These are phyloP conservation scores for Verruconis gallopava DNA, from an alignment of 2,329 filamentous ascomycete species.

Conservation along the genomic window DNA sequence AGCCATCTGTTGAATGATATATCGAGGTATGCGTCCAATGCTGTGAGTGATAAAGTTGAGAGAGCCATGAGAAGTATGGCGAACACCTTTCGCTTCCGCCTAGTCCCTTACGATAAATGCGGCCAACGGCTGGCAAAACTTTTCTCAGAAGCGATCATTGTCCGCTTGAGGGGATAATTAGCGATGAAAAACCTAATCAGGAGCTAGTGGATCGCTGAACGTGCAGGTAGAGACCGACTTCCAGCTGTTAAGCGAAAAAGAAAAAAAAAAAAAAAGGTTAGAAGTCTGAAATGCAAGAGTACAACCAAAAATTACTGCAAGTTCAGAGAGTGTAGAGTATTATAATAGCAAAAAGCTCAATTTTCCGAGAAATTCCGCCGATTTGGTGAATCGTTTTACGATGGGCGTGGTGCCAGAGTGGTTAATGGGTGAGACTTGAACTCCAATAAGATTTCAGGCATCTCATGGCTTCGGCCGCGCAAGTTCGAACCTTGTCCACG, in stretches of 20 bases:
- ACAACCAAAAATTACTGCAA: neutral
- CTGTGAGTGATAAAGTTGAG: neutral
- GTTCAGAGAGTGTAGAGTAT: neutral
- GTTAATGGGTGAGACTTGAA: constrained; percentile 6
- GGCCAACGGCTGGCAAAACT: too few relatives aligned
- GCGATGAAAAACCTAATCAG: too few relatives aligned
- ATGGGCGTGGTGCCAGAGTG: constrained; percentile 2
- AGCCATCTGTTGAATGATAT: neutral
- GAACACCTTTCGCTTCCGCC: too few relatives aligned
- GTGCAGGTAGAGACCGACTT: too few relatives aligned
- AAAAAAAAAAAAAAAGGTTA: too few relatives aligned
- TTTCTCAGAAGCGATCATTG: too few relatives aligned
- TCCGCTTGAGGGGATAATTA: too few relatives aligned
- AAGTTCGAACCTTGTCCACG: constrained; percentile 4
- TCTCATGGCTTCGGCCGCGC: constrained; percentile 4
- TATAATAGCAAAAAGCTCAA: neutral
- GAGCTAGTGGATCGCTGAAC: too few relatives aligned
- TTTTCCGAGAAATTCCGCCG: neutral
- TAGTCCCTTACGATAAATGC: too few relatives aligned
- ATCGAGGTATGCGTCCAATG: neutral
- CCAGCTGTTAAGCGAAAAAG: too few relatives aligned
- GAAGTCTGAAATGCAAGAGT: too few relatives aligned
- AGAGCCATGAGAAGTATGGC: neutral
- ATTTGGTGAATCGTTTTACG: neutral
- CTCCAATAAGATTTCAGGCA: neutral